Conservation (phyloP, 495 filamentous ascomycete species). For the Annulohypoxylon stygium region DNA sequence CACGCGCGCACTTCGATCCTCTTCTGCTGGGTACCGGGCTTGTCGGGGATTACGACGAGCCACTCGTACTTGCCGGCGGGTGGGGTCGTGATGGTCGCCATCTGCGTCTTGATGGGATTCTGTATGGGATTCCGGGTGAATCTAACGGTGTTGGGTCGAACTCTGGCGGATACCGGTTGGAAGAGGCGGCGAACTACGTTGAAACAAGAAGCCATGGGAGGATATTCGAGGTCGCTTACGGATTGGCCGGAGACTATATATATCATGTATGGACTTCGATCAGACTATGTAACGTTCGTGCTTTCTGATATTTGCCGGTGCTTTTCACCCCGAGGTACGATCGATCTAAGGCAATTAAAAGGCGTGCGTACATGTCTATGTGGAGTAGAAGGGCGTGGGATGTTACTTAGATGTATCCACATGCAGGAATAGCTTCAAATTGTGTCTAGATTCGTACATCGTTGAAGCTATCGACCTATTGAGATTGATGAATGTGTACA, state of each 20-base stretch:
- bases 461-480: background rate
- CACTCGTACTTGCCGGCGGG: conserved; percentile 74
- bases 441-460: background rate
- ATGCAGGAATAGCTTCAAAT: background rate
- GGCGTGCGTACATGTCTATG: conserved; percentile 7
- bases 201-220: conserved; percentile 34
- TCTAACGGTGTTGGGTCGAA: conserved; percentile 28
- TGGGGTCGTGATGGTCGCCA: conserved; percentile 55
- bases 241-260: conserved; percentile 7
- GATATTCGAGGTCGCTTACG: background rate
- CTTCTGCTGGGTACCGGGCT: conserved; percentile 72
- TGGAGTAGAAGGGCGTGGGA: conserved; percentile 7
- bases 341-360: conserved; percentile 14
- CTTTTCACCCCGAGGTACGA: conserved; percentile 34
- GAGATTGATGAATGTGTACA: conserved; percentile 3
- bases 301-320: conserved; percentile 32
- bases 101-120: conserved; percentile 48
- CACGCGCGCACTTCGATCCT: conserved; percentile 79
- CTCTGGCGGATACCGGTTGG: conserved; percentile 33
- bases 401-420: conserved; percentile 4
- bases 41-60: conserved; percentile 87
- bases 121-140: conserved; percentile 35
- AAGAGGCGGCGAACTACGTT: conserved; percentile 27
- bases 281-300: conserved; percentile 19
- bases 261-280: conserved; percentile 10